Percentiles rank a stretch among this genome's conserved stretches.
These are phyloP conservation scores for Deakozyma indianensis DNA, from an alignment of 805 yeast species.

Conservation along the genomic window DNA sequence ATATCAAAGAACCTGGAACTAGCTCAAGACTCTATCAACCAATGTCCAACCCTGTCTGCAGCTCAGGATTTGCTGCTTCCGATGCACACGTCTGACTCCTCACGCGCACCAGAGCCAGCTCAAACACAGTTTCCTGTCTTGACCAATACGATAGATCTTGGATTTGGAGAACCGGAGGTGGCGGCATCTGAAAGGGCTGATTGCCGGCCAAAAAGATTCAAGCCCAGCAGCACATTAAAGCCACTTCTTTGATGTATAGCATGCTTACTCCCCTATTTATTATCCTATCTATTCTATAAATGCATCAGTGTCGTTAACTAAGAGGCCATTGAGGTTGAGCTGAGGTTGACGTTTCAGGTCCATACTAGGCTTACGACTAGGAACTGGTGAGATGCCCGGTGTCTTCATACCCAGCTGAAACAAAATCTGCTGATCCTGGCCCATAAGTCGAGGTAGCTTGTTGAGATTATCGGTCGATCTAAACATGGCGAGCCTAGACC, in stretches of 20 bases:
- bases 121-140: background rate
- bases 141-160: background rate
- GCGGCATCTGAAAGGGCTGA: too few species aligned
- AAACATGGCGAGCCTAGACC: background rate
- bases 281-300: too few species aligned
- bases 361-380: background rate
- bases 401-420: constrained; percentile 1
- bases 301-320: too few species aligned
- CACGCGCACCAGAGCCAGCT: background rate
- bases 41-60: background rate
- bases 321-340: background rate
- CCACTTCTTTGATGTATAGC: too few species aligned
- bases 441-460: background rate
- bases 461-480: background rate
- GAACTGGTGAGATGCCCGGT: background rate
- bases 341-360: background rate
- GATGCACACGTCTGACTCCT: background rate
- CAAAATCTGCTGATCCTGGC: background rate
- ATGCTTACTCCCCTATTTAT: too few species aligned
- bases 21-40: background rate
- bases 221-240: too few species aligned
- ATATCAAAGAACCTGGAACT: background rate
- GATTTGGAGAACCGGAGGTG: background rate
- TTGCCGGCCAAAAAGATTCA: too few species aligned
- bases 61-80: background rate